Percentiles rank a stretch among this genome's conserved stretches.
Evolutionary conservation across 2,329 filamentous ascomycete species (phyloP).

Genomic region (Aspergillus ruber): DNA sequence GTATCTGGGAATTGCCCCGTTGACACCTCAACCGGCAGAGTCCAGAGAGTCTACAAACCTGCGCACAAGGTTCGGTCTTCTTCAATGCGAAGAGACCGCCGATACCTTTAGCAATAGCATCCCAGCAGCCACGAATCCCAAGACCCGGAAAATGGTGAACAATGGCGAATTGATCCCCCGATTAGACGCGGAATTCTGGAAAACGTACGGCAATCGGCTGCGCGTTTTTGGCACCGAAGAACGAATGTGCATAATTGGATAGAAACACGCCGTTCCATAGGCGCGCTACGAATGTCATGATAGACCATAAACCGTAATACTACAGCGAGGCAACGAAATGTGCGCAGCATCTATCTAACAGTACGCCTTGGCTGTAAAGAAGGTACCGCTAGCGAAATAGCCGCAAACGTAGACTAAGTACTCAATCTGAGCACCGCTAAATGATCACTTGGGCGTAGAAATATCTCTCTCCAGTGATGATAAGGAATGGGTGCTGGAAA

Average conservation of each 20-base stretch:
- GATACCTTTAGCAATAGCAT: constrained; percentile 6
- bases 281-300: not conserved
- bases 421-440: constrained; percentile 79
- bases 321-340: constrained; percentile 39
- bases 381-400: constrained; percentile 98
- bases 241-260: constrained; percentile 31
- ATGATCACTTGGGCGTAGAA: constrained; percentile 83
- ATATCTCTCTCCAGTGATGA: constrained; percentile 69
- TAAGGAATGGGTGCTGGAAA: constrained; percentile 79
- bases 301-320: not conserved
- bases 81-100: constrained; percentile 12
- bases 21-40: not conserved
- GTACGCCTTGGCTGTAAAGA: constrained; percentile 65
- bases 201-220: constrained; percentile 52
- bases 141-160: constrained; percentile 12
- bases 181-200: constrained; percentile 51
- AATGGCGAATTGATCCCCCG: constrained; percentile 46
- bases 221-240: constrained; percentile 56
- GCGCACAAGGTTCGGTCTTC: constrained; percentile 23
- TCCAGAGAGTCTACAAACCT: constrained; percentile 3
- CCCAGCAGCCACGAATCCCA: constrained; percentile 3
- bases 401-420: constrained; percentile 48
- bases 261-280: not conserved
- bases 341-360: constrained; percentile 97
- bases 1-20: not conserved